Percentiles rank a stretch among this genome's conserved stretches.
phyloP scores from a whole-genome alignment of 176 grass and related monocot species.

The Phoenix roebelenii region DNA sequence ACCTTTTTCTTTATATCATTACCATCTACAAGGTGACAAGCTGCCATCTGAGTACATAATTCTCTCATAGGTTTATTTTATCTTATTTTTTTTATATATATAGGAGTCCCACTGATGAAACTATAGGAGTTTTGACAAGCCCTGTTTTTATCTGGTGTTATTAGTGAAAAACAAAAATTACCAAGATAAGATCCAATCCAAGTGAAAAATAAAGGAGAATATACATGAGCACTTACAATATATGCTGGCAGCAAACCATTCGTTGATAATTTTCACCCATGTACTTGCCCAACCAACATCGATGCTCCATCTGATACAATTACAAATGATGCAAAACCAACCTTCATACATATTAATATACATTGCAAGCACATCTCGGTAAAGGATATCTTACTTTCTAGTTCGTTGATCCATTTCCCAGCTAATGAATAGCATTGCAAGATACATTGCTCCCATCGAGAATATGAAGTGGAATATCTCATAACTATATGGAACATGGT shows the following conservation, averaged over 20 bases:
- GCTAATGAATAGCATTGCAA: constrained; percentile 94
- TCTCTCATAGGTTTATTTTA: no score
- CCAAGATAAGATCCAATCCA: no score
- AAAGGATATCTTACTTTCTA: constrained; percentile 44
- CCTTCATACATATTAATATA: background rate
- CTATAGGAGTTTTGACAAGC: background rate
- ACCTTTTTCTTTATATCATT: no score
- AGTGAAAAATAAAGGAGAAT: no score
- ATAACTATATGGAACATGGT: constrained; percentile 65
- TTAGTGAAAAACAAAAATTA: no score
- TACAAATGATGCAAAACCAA: background rate
- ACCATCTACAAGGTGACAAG: no score
- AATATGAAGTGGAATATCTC: constrained; percentile 76
- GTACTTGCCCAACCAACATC: constrained; percentile 88
- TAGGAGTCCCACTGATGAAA: no score
- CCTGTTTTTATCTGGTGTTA: background rate
- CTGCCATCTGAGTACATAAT: no score
- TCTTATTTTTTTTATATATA: no score
- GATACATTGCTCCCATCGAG: constrained; percentile 87
- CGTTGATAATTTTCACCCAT: constrained; percentile 80
- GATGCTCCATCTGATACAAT: constrained; percentile 69
- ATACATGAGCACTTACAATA: constrained; percentile 39
- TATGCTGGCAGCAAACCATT: constrained; percentile 74
- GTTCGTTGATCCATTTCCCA: constrained; percentile 80
- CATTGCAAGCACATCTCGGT: constrained; percentile 5